Base-by-base conservation (phyloP, 306 rosid species). In the Dalbergia oliveri region DNA sequence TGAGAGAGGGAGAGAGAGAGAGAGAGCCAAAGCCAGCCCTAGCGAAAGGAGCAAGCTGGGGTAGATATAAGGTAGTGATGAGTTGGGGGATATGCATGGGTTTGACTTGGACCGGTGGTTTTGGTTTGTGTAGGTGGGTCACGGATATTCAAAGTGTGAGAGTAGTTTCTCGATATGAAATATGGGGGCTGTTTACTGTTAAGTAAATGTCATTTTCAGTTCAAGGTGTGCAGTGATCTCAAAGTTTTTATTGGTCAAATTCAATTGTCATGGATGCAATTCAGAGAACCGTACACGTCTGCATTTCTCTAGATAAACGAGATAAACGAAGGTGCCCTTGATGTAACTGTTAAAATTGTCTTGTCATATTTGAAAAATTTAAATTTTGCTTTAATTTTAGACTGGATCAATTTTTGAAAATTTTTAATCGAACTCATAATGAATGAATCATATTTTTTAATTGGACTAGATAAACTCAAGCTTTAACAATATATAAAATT, bases 41-140 rank as follows among this genome's bases (percentile, higher is more conserved):
- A 26, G 72, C 19, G 13, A 59, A 60, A 68, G 49, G 47, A n/a
- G 19, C 54, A 41, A 51, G 77, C 11, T 59, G 54, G 78, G 87
- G 63, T 6, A 51, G 71, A 81, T 82, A 77, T 80, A 85, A 9
- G 15, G n/a, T 49, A 49, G 47, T 43, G 47, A 47, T 69, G 59
- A 5, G 82, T 26, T 44, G 66, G 65, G 56, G 68, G 68, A 35
- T 37, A 14, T 26, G 16, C 16, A 12, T 49, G 54, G 9, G 54
- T 79, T 89, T 84, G 92, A 89, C 89, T 85, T 84, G 62, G 92
- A 88, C 86, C 84, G 87, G 91, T 85, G 76, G 91, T 78, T 88
- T 88, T 73, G 69, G 76, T 50, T 39, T 19, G 69, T 75, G 84
- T 88, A 82, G 91, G 88, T 81, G 78, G 86, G 80, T 58, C 86